Conservation (phyloP, 306 rosid genomes). For the Lotus japonicus region DNA sequence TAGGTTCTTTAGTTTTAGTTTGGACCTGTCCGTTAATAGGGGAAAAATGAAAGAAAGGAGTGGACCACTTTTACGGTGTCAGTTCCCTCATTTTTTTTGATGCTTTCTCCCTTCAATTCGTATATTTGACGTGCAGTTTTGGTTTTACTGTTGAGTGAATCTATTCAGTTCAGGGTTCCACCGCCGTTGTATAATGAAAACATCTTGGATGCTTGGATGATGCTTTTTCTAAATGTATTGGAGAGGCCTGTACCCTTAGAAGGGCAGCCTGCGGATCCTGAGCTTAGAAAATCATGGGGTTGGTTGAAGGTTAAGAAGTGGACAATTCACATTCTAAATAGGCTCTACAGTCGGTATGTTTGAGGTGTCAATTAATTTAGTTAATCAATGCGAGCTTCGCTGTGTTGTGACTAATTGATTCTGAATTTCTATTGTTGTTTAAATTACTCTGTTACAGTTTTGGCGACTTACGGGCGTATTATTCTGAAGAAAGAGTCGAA, state of each 20-base stretch:
- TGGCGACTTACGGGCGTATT: conserved; percentile 90
- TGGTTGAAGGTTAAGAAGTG: conserved; percentile 99
- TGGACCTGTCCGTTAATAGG: neutral
- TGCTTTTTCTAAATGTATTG: conserved; percentile 70
- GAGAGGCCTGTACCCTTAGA: conserved; percentile 90
- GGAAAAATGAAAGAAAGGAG: neutral
- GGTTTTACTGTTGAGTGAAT: conserved; percentile 11
- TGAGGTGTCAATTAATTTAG: neutral
- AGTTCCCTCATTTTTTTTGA: neutral
- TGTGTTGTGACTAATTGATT: neutral
- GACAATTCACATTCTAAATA: conserved; percentile 88
- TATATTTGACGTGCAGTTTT: neutral
- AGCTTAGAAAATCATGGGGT: conserved; percentile 86
- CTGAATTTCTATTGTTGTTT: neutral
- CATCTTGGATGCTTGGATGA: conserved; percentile 92
- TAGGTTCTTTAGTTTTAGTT: neutral
- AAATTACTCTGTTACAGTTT: conserved; percentile 42
- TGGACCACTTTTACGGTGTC: neutral
- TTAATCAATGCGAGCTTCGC: neutral
- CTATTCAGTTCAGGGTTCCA: conserved; percentile 89
- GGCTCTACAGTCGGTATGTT: conserved; percentile 83
- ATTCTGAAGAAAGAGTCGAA: conserved; percentile 82
- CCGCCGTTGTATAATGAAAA: conserved; percentile 73
- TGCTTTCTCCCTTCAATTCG: neutral
- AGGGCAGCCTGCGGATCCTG: conserved; percentile 88